A percentile compares a stretch with the other conserved stretches of the same genome.
These are phyloP conservation scores for Waltergamsia citrina DNA, from an alignment of 2,329 filamentous ascomycete species.

Conservation along the genomic window DNA sequence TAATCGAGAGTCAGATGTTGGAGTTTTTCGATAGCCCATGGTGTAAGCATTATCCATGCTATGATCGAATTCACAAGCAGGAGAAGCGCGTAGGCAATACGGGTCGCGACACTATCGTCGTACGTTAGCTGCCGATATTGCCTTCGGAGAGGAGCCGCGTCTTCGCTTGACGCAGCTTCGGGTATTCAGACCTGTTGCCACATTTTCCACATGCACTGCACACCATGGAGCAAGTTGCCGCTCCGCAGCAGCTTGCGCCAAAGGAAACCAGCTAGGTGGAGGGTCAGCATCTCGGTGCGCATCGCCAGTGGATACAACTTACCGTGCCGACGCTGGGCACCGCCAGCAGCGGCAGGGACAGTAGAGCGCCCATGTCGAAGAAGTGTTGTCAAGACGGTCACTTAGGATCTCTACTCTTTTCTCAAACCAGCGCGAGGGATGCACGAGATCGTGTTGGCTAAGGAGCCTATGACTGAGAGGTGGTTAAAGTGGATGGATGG, in stretches of 20 bases:
- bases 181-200: constrained; percentile 65
- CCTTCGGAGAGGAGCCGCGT: not conserved
- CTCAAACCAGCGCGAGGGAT: too few species aligned
- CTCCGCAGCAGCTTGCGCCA: constrained; percentile 87
- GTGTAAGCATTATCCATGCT: constrained; percentile 98
- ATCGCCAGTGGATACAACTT: constrained; percentile 32
- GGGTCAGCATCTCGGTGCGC: too few species aligned
- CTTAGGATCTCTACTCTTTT: too few species aligned
- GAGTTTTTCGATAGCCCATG: constrained; percentile 94
- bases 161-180: not conserved
- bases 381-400: too few species aligned
- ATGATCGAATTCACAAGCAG: constrained; percentile 94
- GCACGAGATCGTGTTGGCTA: too few species aligned
- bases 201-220: constrained; percentile 96
- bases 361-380: constrained; percentile 69
- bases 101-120: constrained; percentile 70
- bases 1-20: constrained; percentile 90
- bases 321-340: constrained; percentile 81
- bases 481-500: too few species aligned
- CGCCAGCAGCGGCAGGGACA: constrained; percentile 83
- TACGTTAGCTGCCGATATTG: too few species aligned
- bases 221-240: constrained; percentile 90
- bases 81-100: constrained; percentile 91
- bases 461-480: too few species aligned
- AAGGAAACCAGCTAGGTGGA: constrained; percentile 58